A percentile compares a stretch with the other conserved stretches of the same genome.
phyloP scores from a whole-genome alignment of 1,284 basidiomycete genomes.

The Ganoderma resinaceum region DNA sequence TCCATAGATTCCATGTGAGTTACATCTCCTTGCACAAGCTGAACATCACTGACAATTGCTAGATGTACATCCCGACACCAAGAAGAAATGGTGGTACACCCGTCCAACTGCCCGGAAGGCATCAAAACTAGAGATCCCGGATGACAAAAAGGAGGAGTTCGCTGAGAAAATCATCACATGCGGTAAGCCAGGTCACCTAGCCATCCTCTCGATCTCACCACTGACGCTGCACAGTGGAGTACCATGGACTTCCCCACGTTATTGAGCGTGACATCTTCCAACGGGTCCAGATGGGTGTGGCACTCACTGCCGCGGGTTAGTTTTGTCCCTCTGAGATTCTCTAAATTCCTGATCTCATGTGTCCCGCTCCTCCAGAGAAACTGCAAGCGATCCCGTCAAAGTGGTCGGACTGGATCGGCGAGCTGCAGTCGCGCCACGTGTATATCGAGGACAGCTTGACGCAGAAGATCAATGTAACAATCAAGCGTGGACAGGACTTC shows the following conservation, averaged over 20 bases:
- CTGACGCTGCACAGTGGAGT: slow-evolving; percentile 56
- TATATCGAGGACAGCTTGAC: slow-evolving; percentile 59
- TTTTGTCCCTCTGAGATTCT: slow-evolving; percentile 2
- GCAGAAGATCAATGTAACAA: slow-evolving; percentile 61
- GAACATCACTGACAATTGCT: slow-evolving; percentile 29
- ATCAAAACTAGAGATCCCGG: slow-evolving; percentile 56
- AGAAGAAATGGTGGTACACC: slow-evolving; percentile 67
- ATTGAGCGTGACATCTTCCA: slow-evolving; percentile 79
- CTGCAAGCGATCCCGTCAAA: slow-evolving; percentile 73
- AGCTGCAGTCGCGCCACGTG: slow-evolving; percentile 60
- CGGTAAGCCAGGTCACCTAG: slow-evolving; percentile 47
- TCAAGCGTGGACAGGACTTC: slow-evolving; percentile 71
- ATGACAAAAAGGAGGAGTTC: slow-evolving; percentile 56
- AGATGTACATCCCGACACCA: slow-evolving; percentile 58
- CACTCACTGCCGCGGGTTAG: slow-evolving; percentile 69
- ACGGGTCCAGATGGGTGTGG: slow-evolving; percentile 77
- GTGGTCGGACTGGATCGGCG: slow-evolving; percentile 61
- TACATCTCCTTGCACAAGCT: no score
- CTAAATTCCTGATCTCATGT: background rate
- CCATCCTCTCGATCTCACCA: background rate
- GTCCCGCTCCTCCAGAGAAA: slow-evolving; percentile 58
- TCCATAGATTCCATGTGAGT: slow-evolving; percentile 48
- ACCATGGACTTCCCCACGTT: slow-evolving; percentile 52
- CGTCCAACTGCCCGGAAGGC: slow-evolving; percentile 50
- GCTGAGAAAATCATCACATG: slow-evolving; percentile 63